These are phyloP conservation scores for Aspergillus sp. DNA, from an alignment of 2,329 filamentous ascomycete genomes.

Conservation along the genomic window DNA sequence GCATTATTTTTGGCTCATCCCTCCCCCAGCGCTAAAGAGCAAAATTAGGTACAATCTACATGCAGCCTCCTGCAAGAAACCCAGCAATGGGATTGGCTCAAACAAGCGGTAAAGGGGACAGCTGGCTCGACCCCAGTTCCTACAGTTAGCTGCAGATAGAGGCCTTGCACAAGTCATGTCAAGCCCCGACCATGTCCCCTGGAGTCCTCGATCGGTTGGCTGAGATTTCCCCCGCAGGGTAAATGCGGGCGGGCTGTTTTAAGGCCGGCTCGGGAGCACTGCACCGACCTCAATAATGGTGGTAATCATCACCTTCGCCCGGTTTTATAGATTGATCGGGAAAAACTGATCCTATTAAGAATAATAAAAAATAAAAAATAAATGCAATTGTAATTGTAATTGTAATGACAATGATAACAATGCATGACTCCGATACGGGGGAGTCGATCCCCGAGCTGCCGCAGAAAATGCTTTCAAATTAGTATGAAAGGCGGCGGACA, in stretches of 20 bases:
- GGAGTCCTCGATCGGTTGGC: neutral
- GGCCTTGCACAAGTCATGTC: neutral
- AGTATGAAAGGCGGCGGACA: slow-evolving; percentile 7
- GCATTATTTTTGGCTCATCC: slow-evolving; percentile 7
- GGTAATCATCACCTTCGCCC: no score
- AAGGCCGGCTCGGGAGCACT: no score
- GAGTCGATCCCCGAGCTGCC: slow-evolving; percentile 17
- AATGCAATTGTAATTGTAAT: no score
- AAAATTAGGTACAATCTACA: neutral
- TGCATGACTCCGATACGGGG: slow-evolving; percentile 10
- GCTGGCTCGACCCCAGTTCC: slow-evolving; percentile 13
- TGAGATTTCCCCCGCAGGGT: neutral
- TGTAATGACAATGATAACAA: neutral
- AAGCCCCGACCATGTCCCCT: neutral
- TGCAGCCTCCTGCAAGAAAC: slow-evolving; percentile 9
- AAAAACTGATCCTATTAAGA: neutral
- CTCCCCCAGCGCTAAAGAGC: slow-evolving; percentile 4
- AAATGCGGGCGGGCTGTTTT: neutral
- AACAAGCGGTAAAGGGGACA: slow-evolving; percentile 20
- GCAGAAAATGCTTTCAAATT: neutral
- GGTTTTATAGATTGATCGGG: neutral
- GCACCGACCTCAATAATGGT: no score
- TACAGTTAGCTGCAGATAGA: slow-evolving; percentile 8
- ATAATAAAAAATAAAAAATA: neutral
- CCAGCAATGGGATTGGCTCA: slow-evolving; percentile 12